Base-by-base conservation (phyloP, 2,329 filamentous ascomycete species). In the Nemania diffusa region DNA sequence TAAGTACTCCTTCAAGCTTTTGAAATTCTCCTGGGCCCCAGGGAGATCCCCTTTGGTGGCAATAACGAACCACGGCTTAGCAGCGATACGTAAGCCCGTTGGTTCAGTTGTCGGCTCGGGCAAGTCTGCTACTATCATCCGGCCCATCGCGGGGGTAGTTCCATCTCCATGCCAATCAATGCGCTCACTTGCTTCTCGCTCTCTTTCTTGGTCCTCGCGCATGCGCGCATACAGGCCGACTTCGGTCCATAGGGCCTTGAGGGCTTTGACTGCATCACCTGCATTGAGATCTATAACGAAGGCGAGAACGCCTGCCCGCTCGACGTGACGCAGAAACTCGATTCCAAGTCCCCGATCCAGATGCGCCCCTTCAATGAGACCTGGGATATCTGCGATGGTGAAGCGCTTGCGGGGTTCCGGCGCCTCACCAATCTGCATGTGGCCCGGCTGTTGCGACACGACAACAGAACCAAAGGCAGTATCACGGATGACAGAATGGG, bases 41-140 rank as follows among this genome's bases (percentile, higher is more conserved):
- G 90, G 88, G 62, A 97, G 78, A 78, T 98, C 95, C 0, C 93
- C 94, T 80, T 98, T 98, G 22, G 94, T 97, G 1, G 93, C 95
- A 50, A 97, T 90, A 5, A 97, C 94, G 75, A 97, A 96, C 96
- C 96, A 99, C 0, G 96, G 94, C 81, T 99, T 99, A 37, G 88
- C 88, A n/a, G 92, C 92, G 71, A 98, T 97, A 46, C 91, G 88
- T n/a, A 92, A 77, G n/a, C 79, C 84, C 3, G 79, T 77, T 48
- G 75, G 56, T 55, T 71, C 55, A 24, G 13, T 29, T 40, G 34
- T 27, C 42, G 62, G 51, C 53, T 71, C 56, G 1, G 62, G 65
- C 2, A 71, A 24, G 48, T 70, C 79, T 22, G 77, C 76, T 29
- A 77, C 72, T 46, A 78, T 76, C 71, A 79, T 78, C 59, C 62